Evolutionary conservation across 169 alveolate genomes (phyloP).

Genomic region (Plasmodium vivax): DNA sequence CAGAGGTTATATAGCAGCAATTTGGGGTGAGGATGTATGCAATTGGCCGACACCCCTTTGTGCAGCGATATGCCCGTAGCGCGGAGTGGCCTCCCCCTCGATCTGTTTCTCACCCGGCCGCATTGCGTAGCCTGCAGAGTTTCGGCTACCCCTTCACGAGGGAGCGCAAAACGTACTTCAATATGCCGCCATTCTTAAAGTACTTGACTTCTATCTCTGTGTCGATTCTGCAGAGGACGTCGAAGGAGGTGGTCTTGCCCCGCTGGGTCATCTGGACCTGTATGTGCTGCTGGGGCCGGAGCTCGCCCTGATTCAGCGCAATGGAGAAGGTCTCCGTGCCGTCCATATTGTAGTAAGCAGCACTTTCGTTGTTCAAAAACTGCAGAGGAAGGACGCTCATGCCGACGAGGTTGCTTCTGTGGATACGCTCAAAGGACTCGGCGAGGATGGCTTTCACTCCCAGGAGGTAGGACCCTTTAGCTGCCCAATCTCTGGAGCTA

Average conservation of each 20-base stretch:
- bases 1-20: background rate
- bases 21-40: background rate
- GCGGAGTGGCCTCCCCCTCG: background rate
- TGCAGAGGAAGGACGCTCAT: conserved; percentile 96
- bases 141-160: conserved; percentile 63
- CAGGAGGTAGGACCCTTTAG: conserved; percentile 95
- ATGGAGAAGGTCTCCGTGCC: conserved; percentile 83
- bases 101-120: background rate
- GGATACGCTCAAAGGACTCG: conserved; percentile 96
- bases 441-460: conserved; percentile 97
- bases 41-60: background rate
- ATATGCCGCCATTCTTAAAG: conserved; percentile 93
- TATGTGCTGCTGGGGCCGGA: conserved; percentile 62
- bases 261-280: conserved; percentile 47
- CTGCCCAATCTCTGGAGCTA: conserved; percentile 98
- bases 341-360: conserved; percentile 91
- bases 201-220: conserved; percentile 90
- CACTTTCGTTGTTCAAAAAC: conserved; percentile 91
- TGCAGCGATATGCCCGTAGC: background rate
- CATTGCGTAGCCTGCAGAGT: background rate
- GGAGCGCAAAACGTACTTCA: conserved; percentile 91
- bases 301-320: conserved; percentile 55
- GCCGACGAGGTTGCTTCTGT: conserved; percentile 96
- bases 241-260: conserved; percentile 70
- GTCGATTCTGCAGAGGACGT: conserved; percentile 81